Percentiles rank a stretch among this genome's conserved stretches.
phyloP scores from a whole-genome alignment of 495 filamentous ascomycete genomes.

The Saxophila tyrrhenica region DNA sequence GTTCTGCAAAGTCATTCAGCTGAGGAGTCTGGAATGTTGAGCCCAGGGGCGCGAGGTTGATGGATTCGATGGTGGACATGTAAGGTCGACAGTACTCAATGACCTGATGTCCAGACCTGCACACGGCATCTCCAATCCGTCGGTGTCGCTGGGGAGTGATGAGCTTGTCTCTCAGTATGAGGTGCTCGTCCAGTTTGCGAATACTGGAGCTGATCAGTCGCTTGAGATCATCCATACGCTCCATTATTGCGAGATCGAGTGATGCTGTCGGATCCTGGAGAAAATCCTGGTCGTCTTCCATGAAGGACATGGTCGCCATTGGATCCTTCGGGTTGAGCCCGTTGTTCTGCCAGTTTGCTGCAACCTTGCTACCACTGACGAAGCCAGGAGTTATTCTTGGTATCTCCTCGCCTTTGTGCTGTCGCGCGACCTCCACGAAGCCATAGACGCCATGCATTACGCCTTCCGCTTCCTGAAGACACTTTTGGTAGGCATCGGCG shows the following conservation, averaged over 20 bases:
- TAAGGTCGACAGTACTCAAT: constrained; percentile 78
- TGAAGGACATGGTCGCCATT: constrained; percentile 60
- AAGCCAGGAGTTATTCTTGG: constrained; percentile 87
- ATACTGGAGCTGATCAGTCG: constrained; percentile 69
- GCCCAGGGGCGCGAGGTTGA: constrained; percentile 65
- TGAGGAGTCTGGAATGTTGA: constrained; percentile 72
- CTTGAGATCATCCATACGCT: constrained; percentile 74
- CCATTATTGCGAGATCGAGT: constrained; percentile 65
- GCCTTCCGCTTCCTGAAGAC: constrained; percentile 88
- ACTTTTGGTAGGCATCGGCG: constrained; percentile 81
- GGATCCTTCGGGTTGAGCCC: constrained; percentile 58
- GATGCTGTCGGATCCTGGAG: constrained; percentile 57
- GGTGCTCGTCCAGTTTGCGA: constrained; percentile 71
- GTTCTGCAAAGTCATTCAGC: constrained; percentile 71
- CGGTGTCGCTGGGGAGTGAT: constrained; percentile 60
- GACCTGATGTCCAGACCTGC: constrained; percentile 60
- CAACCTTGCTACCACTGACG: constrained; percentile 64
- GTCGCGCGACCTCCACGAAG: constrained; percentile 87
- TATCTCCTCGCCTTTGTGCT: constrained; percentile 81
- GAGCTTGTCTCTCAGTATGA: constrained; percentile 64
- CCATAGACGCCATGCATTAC: constrained; percentile 87
- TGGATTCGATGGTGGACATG: constrained; percentile 76
- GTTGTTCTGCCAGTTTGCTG: constrained; percentile 92
- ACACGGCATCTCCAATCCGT: constrained; percentile 62
- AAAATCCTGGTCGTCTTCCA: constrained; percentile 65